Evolutionary conservation across 108 stramenopile genomes (phyloP), one percentile per base, ranked within the genome.

Genomic region (Nitzschia putrida): DNA sequence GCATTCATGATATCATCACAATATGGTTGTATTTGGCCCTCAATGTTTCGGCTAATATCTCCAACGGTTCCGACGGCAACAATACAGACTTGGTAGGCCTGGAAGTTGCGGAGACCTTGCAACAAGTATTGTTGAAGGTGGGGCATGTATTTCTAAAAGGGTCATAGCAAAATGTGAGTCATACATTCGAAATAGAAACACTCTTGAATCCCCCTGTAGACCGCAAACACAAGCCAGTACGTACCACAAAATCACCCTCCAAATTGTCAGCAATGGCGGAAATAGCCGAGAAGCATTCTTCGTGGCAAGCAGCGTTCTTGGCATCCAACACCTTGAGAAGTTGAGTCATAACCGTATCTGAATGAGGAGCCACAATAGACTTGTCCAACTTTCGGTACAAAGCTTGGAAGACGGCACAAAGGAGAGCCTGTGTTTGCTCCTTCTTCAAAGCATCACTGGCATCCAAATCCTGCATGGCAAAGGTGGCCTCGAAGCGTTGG

Each of bases 1-100:
- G 88, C 91, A 29, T 81, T 69, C 88, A 97, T 93, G 57, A 99
- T 96, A 0, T 91, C 91, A 67, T 97, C 87, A 57, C 94, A 93
- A 71, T 83, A 97, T 14, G 93, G 95, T 34, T 88, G 82, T 44
- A 99, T 90, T 34, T 82, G 68, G 16, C 43, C 71, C 63, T 94
- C 96, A 54, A 97, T 75, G 16, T 95, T 94, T 26, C 96, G 87
- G 67, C 91, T 83, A 14, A 97, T 85, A 54, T 99, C 98, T 11
- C 96, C 98, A 7, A 97, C 88, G 9, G 95, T 85, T 3, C 96
- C 96, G 22, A 97, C 95, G 18, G 96, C 87, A 23, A 91, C 91
- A 8, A 86, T 91, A 80, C 97, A 97, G 25, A 98, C 91, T 57
- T 94, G 89, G 64, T 86, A 94, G 2, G 96, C 96, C 47, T 93